Evolutionary conservation across 495 filamentous ascomycete species (phyloP).

Genomic region (Penicillium canariense): DNA sequence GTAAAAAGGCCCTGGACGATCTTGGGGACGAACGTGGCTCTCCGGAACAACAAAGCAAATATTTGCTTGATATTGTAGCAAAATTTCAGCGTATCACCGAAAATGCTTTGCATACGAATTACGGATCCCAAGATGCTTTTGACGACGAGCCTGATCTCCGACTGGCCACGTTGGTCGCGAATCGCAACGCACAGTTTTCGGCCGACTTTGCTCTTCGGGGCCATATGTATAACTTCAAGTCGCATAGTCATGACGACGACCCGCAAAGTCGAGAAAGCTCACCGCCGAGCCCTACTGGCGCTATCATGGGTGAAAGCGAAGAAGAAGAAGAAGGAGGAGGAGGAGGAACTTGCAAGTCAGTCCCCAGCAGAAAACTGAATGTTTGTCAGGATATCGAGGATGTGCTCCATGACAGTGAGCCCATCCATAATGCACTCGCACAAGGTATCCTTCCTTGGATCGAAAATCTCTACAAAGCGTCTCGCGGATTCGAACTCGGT

Average conservation of each 20-base stretch:
- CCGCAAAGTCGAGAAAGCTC: background rate
- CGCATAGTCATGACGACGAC: constrained; percentile 5
- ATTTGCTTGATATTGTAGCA: constrained; percentile 41
- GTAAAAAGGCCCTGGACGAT: constrained; percentile 29
- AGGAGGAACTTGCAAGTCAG: too few relatives aligned
- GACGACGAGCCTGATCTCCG: constrained; percentile 27
- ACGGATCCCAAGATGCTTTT: constrained; percentile 41
- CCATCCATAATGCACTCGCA: too few relatives aligned
- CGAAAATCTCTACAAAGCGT: constrained; percentile 21
- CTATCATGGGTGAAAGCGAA: background rate
- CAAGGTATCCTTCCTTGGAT: too few relatives aligned
- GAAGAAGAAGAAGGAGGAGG: background rate
- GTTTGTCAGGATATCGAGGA: constrained; percentile 19
- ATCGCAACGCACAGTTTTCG: constrained; percentile 41
- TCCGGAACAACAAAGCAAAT: constrained; percentile 40
- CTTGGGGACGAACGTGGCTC: constrained; percentile 48
- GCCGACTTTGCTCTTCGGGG: constrained; percentile 36
- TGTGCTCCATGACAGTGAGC: too few relatives aligned
- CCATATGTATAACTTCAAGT: constrained; percentile 38
- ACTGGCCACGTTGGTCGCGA: constrained; percentile 46
- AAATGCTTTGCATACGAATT: constrained; percentile 42
- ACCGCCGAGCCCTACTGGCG: too few relatives aligned
- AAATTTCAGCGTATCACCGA: constrained; percentile 42
- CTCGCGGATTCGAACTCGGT: constrained; percentile 39
- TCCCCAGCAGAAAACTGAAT: background rate